Base-by-base conservation (phyloP, 208 protist species). In the Herpetomonas tarakana region DNA sequence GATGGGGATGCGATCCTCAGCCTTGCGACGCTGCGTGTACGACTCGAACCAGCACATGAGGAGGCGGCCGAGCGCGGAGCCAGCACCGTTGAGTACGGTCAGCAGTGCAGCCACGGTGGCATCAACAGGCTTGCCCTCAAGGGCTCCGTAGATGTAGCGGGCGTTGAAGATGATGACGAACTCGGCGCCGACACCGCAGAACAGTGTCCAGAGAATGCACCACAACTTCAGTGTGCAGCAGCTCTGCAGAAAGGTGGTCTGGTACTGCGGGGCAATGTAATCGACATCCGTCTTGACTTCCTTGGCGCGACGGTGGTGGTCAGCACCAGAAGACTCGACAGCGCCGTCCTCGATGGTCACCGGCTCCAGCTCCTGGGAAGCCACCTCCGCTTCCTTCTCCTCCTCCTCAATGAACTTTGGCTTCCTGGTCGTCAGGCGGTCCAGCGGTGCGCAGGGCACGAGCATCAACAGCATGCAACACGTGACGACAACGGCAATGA, bases 201-300 rank as follows among this genome's bases (percentile, higher is more conserved):
- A 75, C 22, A 71, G 30, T 21, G 61, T 55, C 56, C 57, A 68
- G 12, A 67, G 45, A 25, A 75, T 50, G 46, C 27, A 56, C 68
- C 68, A 80, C 2, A 80, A 35, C 2, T 65, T 25, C 7, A 59
- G 18, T 9, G 68, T 68, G 57, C 60, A 62, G 7, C 62, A 24
- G 52, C 58, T 74, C 35, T 65, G 49, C n/a, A 68, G 27, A 57
- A 78, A 78, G 19, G 56, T 52, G 25, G 65, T 72, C 41, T 74
- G 74, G 52, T 75, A 80, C 44, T 74, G 68, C 9, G 74, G 74
- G 22, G 68, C 68, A 55, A 74, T 65, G 58, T 79, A 79, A 45
- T 79, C 73, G 3, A 74, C 44, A n/a, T 79, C 67, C 12, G 53
- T 62, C 50, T 62, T 45, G 28, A 58, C 38, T 1, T 52, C 56